Base-by-base conservation (phyloP, 805 yeast species). In the Tetrapisispora phaffii region DNA sequence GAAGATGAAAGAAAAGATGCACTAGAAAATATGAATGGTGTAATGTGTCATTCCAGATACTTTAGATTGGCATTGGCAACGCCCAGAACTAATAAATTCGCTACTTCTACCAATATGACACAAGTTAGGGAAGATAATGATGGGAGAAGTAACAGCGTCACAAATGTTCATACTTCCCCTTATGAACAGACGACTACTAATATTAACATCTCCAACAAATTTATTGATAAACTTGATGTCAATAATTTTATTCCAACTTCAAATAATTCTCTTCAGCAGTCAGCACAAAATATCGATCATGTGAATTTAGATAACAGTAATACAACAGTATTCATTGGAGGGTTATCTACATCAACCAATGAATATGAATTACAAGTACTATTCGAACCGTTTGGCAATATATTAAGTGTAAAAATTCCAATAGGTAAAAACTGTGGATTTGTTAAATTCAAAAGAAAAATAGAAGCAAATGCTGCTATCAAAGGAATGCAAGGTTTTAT, bases 341-440 rank as follows among this genome's bases (percentile, higher is more conserved):
- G 90, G 0, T 64, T 84, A 33, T 78, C 82, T n/a, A 79, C 79
- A 41, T 44, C 51, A 19, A 78, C 80, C 26, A 67, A 73, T 13
- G 93, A 82, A 53, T 75, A 71, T 38, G 76, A 85, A 3, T 62
- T 84, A 31, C 70, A 72, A 44, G 69, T 78, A 0, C 59, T 83
- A 17, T 84, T 84, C 63, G 76, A 76, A 60, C 85, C 87, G 16
- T 83, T 80, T 66, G 94, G 94, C n/a, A 61, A 68, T 17, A 79
- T 84, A 31, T 64, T 73, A 23, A 81, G 79, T 51, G 82, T 84
- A 36, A 82, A 81, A 56, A 81, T 84, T 39, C 90, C 90, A 7
- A 80, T 77, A 1, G 86, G 87, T 13, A 84, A 83, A 57, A 83
- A 84, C 47, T 82, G 90, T 66, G 94, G 89, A 1, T 82, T 83